Percentiles rank a stretch among this genome's conserved stretches.
Conservation (phyloP, 2,329 filamentous ascomycete genomes). For the Neonectria faginata region DNA sequence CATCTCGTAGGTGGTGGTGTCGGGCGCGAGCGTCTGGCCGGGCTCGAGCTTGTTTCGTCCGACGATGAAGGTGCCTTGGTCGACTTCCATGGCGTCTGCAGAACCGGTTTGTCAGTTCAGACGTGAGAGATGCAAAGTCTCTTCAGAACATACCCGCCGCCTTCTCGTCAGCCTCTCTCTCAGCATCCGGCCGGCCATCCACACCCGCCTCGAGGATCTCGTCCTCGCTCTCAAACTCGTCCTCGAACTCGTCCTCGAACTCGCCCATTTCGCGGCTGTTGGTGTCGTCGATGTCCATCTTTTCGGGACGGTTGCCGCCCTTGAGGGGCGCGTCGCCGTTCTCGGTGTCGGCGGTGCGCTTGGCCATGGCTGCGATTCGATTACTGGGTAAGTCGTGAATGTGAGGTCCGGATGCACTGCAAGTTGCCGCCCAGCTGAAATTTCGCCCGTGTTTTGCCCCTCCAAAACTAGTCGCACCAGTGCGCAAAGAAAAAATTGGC, state of each 20-base stretch:
- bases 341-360: slow-evolving; percentile 45
- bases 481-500: slow-evolving; percentile 24
- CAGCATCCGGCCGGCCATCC: slow-evolving; percentile 90
- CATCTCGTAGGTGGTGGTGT: slow-evolving; percentile 97
- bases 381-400: neutral
- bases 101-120: slow-evolving; percentile 2
- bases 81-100: slow-evolving; percentile 86
- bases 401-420: neutral
- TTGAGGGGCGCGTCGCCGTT: slow-evolving; percentile 65
- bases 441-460: slow-evolving; percentile 24
- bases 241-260: slow-evolving; percentile 96
- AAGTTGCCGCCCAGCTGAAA: slow-evolving; percentile 8
- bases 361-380: slow-evolving; percentile 35
- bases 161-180: slow-evolving; percentile 90
- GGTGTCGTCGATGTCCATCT: slow-evolving; percentile 73
- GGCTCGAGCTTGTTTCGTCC: slow-evolving; percentile 91
- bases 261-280: slow-evolving; percentile 71
- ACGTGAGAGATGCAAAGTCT: neutral
- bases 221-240: slow-evolving; percentile 88
- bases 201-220: slow-evolving; percentile 95
- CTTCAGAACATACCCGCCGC: slow-evolving; percentile 44
- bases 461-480: slow-evolving; percentile 18
- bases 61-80: slow-evolving; percentile 95
- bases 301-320: slow-evolving; percentile 70
- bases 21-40: slow-evolving; percentile 90